These are phyloP conservation scores for Euphorbia celastroides DNA, from an alignment of 441 rosid species.

Conservation along the genomic window DNA sequence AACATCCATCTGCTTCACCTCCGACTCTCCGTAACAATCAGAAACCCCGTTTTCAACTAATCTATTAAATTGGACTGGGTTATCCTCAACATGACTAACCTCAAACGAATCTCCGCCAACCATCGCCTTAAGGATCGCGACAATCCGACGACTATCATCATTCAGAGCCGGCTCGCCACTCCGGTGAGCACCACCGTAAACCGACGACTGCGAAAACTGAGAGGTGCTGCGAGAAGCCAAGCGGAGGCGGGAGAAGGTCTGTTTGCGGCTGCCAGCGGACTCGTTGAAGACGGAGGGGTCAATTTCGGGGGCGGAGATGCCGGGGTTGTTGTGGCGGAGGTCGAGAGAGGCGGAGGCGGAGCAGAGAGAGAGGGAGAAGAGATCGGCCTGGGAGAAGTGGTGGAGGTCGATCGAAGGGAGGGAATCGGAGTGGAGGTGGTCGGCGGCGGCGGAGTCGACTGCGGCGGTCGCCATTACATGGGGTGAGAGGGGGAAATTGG, in stretches of 20 bases:
- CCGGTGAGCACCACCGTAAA: conserved; percentile 10
- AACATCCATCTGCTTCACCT: conserved; percentile 1
- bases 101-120: conserved; percentile 35
- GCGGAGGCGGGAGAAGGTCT: conserved; percentile 85
- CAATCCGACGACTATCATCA: conserved; percentile 44
- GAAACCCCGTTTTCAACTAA: conserved; percentile 21
- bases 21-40: conserved; percentile 13
- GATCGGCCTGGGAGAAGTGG: conserved; percentile 53
- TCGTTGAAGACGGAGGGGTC: conserved; percentile 93
- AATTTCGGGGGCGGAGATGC: conserved; percentile 56
- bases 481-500: neutral
- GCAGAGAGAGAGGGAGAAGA: conserved; percentile 47
- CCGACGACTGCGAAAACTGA: conserved; percentile 21
- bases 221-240: conserved; percentile 44
- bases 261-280: conserved; percentile 89
- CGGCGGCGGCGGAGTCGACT: conserved; percentile 19
- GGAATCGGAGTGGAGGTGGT: conserved; percentile 37
- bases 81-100: conserved; percentile 1
- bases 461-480: conserved; percentile 35
- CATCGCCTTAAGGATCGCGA: conserved; percentile 51
- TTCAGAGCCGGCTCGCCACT: conserved; percentile 25
- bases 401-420: conserved; percentile 65
- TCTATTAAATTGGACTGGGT: conserved; percentile 30
- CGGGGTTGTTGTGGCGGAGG: conserved; percentile 33
- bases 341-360: conserved; percentile 36